Percentiles rank a stretch among this genome's conserved stretches.
Conservation (phyloP, 2,329 filamentous ascomycete species). For the Rutstroemia sp. region DNA sequence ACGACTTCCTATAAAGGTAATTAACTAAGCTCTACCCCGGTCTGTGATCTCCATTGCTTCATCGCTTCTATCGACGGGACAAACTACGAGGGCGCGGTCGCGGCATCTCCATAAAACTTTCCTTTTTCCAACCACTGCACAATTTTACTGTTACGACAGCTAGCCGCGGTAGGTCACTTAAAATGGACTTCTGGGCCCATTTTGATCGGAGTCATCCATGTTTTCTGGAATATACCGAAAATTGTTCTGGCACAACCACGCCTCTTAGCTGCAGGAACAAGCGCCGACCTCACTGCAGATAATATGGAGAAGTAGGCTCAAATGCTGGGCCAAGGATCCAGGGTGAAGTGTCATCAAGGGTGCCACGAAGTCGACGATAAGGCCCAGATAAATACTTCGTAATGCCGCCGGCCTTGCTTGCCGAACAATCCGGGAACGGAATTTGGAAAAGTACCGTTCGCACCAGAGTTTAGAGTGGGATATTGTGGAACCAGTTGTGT, state of each 20-base stretch:
- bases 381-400: not conserved
- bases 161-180: not conserved
- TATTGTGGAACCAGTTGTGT: not conserved
- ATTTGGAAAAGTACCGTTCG: constrained; percentile 1
- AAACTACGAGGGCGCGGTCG: too few species aligned
- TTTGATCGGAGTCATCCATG: constrained; percentile 4
- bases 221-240: not conserved
- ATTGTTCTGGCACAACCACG: constrained; percentile 16
- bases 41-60: not conserved
- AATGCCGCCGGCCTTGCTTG: constrained; percentile 6
- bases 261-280: constrained; percentile 27
- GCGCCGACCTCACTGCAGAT: constrained; percentile 14
- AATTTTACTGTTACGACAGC: constrained; percentile 1
- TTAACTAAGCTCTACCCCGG: not conserved
- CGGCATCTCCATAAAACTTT: not conserved
- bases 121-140: not conserved
- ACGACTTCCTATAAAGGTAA: not conserved
- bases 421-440: constrained; percentile 6
- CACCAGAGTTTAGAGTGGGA: not conserved
- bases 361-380: constrained; percentile 11
- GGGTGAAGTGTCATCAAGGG: constrained; percentile 2
- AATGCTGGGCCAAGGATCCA: not conserved
- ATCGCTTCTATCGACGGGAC: not conserved
- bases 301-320: constrained; percentile 6
- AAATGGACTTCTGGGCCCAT: not conserved